A percentile compares a stretch with the other conserved stretches of the same genome.
phyloP scores from a whole-genome alignment of 2,329 filamentous ascomycete genomes.

The Colletotrichum musae region DNA sequence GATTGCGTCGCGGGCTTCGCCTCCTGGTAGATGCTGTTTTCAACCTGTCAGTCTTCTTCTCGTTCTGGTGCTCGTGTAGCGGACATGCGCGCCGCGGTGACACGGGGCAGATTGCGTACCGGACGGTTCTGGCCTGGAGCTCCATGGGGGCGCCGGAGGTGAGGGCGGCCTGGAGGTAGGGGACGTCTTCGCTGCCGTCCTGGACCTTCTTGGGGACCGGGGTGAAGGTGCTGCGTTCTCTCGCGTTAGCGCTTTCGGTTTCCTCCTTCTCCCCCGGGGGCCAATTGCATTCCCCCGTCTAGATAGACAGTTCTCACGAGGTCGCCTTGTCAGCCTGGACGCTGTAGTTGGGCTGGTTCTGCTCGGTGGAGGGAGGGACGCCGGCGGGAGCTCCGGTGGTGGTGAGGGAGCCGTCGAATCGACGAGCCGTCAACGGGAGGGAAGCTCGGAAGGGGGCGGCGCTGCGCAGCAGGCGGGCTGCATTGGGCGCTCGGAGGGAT shows the following conservation, averaged over 20 bases:
- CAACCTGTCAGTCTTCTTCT: background rate
- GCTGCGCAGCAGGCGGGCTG: slow-evolving; percentile 66
- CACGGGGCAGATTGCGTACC: slow-evolving; percentile 68
- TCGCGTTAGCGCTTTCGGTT: slow-evolving; percentile 29
- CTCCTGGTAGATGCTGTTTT: slow-evolving; percentile 86
- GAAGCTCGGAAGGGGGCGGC: slow-evolving; percentile 55
- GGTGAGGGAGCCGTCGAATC: slow-evolving; percentile 68
- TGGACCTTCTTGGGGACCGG: slow-evolving; percentile 91
- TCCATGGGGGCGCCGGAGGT: slow-evolving; percentile 94
- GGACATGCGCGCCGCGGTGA: background rate
- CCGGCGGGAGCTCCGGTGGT: slow-evolving; percentile 48
- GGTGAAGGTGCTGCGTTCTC: slow-evolving; percentile 80
- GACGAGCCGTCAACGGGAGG: slow-evolving; percentile 61
- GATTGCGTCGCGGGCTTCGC: slow-evolving; percentile 97
- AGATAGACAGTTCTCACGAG: slow-evolving; percentile 71
- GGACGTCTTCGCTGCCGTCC: slow-evolving; percentile 87
- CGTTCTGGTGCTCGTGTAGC: background rate
- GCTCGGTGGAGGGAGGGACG: slow-evolving; percentile 55
- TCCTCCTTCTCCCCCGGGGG: slow-evolving; percentile 1
- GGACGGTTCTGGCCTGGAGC: slow-evolving; percentile 92
- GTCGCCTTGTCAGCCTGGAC: slow-evolving; percentile 89
- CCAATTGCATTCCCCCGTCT: background rate
- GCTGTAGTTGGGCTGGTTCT: slow-evolving; percentile 85
- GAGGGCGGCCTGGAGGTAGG: slow-evolving; percentile 83
- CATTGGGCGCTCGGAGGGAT: slow-evolving; percentile 72